Percentiles rank a stretch among this genome's conserved stretches.
phyloP scores from a whole-genome alignment of 352 stramenopile genomes.

The Pythium coloratum region DNA sequence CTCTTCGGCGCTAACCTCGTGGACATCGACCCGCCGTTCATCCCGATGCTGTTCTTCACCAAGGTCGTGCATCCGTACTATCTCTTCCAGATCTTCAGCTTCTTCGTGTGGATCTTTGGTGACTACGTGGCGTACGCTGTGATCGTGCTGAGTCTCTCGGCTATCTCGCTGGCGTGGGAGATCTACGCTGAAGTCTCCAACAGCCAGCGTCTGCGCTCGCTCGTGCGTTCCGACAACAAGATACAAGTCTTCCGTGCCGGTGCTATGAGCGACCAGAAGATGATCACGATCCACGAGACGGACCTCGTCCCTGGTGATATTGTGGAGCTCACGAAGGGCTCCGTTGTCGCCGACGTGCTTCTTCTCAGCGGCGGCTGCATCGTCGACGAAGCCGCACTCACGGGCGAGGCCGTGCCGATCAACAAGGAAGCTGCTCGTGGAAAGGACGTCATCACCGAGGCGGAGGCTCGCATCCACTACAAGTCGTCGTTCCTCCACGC shows the following conservation, averaged over 20 bases:
- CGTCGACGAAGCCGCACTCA: constrained; percentile 49
- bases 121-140: constrained; percentile 47
- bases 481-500: constrained; percentile 39
- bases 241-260: constrained; percentile 35
- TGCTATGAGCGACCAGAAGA: constrained; percentile 6
- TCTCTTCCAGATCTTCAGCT: constrained; percentile 61
- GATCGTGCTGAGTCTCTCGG: constrained; percentile 44
- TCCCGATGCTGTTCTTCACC: constrained; percentile 43
- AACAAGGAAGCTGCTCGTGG: constrained; percentile 37
- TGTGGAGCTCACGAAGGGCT: constrained; percentile 30
- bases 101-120: constrained; percentile 44
- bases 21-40: constrained; percentile 35
- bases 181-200: constrained; percentile 53
- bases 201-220: constrained; percentile 36
- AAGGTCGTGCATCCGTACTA: constrained; percentile 67
- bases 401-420: constrained; percentile 44
- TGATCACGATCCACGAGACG: constrained; percentile 30
- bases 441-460: constrained; percentile 30
- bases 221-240: constrained; percentile 38
- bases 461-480: constrained; percentile 27
- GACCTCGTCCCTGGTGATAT: constrained; percentile 56
- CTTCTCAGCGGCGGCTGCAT: constrained; percentile 43
- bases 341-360: constrained; percentile 42
- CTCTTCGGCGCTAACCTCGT: constrained; percentile 55
- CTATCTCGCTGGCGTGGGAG: constrained; percentile 47